Conservation (phyloP, 2,329 filamentous ascomycete species). For the Ceratocystis colombiana region DNA sequence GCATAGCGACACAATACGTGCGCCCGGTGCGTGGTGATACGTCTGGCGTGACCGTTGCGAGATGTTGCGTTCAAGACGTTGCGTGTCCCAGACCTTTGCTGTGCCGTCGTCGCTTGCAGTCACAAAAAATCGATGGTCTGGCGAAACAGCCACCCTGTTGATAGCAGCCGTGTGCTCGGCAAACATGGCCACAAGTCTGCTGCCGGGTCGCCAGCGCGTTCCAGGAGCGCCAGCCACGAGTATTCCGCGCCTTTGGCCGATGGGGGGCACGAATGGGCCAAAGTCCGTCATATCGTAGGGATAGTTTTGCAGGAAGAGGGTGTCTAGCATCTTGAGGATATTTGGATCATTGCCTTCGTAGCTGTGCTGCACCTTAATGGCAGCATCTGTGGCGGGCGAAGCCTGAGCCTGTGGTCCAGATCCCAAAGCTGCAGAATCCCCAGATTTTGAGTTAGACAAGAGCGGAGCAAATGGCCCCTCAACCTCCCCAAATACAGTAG, state of each 20-base stretch:
- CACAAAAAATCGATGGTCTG: conserved; percentile 89
- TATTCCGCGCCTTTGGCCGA: conserved; percentile 36
- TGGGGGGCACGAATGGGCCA: conserved; percentile 48
- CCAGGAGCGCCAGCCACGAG: conserved; percentile 38
- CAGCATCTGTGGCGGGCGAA: background rate
- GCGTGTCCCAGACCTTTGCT: conserved; percentile 89
- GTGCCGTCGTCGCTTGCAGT: conserved; percentile 85
- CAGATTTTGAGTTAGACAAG: background rate
- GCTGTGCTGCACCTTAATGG: conserved; percentile 50
- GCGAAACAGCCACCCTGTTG: conserved; percentile 69
- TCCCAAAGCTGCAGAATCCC: background rate
- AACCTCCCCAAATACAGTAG: conserved; percentile 51
- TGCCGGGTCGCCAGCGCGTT: conserved; percentile 63
- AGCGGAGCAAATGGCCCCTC: conserved; percentile 43
- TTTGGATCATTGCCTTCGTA: conserved; percentile 71
- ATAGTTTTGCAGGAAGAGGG: conserved; percentile 68
- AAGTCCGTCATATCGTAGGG: conserved; percentile 58
- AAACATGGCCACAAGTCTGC: conserved; percentile 76
- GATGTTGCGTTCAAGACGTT: conserved; percentile 80
- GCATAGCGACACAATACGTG: conserved; percentile 68
- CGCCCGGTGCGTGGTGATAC: conserved; percentile 61
- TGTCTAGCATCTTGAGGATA: conserved; percentile 63
- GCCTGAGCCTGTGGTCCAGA: background rate
- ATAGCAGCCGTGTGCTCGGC: conserved; percentile 76
- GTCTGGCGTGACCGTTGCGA: conserved; percentile 79